Evolutionary conservation across 179 eudicot species (phyloP), one percentile per base, ranked within the genome.

Genomic region (Corrigiola litoralis): DNA sequence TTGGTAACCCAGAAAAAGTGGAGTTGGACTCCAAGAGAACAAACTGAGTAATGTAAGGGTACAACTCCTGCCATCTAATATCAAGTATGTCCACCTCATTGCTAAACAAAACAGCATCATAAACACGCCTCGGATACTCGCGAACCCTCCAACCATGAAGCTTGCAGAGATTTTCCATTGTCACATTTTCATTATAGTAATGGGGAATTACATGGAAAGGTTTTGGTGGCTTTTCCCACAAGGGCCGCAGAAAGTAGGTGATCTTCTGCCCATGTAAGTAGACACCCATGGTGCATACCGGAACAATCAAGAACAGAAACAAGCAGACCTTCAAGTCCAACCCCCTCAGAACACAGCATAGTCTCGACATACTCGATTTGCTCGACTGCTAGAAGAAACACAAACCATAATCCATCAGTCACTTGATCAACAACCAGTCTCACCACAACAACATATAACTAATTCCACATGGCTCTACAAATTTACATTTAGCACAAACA

Each of bases 101-200:
- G 65, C 80, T 79, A 24, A 75, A 79, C 1, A 79, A 41, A 58
- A 79, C 80, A 7, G 82, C 82, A 50, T 79, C 82, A 55, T 58
- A 79, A 36, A 79, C 82, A 41, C 80, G 80, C 18, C 82, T 79
- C 2, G 82, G 82, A 33, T 75, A 79, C 28, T 79, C 82, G 0
- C 82, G 77, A 37, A 75, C 68, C 11, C 76, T 76, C 82, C 82
- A 79, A 54, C 80, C 82, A n/a, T 79, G 82, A 53, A 79, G 82
- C 36, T 69, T 75, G 55, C 82, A 79, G n/a, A 79, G 72, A 58
- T 72, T 61, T 28, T 79, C 75, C 82, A 79, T 79, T 7, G 82
- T 79, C 33, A 79, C 82, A 21, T 79, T 79, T 60, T 79, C 80
- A n/a, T 68, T 75, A 54, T 79, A 79, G 46, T 79, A 79, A 33